Evolutionary conservation across 83 land plant species (phyloP).

Genomic region (Picea mariana): DNA sequence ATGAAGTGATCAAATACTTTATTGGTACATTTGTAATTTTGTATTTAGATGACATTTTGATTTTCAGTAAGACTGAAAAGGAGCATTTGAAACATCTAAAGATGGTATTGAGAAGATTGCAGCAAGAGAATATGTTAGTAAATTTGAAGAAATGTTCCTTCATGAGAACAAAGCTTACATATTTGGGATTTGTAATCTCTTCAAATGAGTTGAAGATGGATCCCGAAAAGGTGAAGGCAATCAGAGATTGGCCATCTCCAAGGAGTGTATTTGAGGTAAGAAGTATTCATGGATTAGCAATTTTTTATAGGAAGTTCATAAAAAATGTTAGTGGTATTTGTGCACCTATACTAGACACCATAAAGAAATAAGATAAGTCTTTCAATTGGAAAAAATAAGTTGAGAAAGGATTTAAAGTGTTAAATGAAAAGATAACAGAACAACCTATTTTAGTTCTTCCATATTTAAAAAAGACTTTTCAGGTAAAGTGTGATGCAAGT

Average conservation of each 20-base stretch:
- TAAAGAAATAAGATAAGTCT: background rate
- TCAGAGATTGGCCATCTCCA: background rate
- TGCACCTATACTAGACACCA: background rate
- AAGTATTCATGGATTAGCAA: background rate
- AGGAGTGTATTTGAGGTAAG: background rate
- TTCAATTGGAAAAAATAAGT: background rate
- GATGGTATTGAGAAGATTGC: background rate
- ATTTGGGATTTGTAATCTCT: background rate
- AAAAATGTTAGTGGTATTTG: background rate
- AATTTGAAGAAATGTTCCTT: background rate
- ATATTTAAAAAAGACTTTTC: background rate
- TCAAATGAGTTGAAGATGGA: background rate
- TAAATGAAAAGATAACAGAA: background rate
- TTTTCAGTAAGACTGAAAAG: background rate
- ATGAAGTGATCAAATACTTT: background rate
- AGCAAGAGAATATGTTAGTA: background rate
- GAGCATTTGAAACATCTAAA: background rate
- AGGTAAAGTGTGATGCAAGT: constrained; percentile 10
- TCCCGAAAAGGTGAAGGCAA: background rate
- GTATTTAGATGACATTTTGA: background rate
- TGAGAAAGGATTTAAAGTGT: background rate
- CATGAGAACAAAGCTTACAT: background rate
- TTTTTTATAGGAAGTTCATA: background rate
- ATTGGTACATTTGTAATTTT: background rate
- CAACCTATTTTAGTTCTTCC: background rate